These are phyloP conservation scores for Leccinum subtestaceum DNA, from an alignment of 768 basidiomycete genomes.

Conservation along the genomic window DNA sequence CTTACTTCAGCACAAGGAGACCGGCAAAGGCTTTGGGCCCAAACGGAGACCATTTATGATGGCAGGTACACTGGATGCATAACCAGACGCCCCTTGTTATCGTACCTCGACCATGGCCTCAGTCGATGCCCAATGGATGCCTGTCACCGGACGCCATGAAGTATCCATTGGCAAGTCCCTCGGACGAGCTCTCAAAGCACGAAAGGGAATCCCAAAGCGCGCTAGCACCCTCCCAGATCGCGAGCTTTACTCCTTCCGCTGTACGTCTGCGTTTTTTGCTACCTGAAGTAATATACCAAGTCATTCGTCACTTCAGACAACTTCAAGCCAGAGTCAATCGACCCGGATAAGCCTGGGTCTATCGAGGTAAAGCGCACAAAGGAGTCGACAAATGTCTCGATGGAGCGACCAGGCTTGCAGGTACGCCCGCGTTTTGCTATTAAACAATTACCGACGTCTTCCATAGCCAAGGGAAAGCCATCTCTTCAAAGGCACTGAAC, in stretches of 20 bases:
- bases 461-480: conserved; percentile 51
- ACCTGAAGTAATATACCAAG: not conserved
- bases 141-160: conserved; percentile 52
- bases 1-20: conserved; percentile 29
- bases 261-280: conserved; percentile 41
- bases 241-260: conserved; percentile 77
- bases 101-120: conserved; percentile 42
- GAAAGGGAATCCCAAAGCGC: conserved; percentile 50
- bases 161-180: conserved; percentile 65
- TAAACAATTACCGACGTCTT: not conserved
- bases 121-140: conserved; percentile 51
- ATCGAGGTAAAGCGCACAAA: conserved; percentile 57
- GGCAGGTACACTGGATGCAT: conserved; percentile 3
- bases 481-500: conserved; percentile 57
- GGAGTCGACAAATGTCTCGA: conserved; percentile 50
- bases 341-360: conserved; percentile 59
- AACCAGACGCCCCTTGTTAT: conserved; percentile 21
- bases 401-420: conserved; percentile 67
- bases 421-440: conserved; percentile 34
- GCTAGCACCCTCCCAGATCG: conserved; percentile 50
- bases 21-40: not conserved
- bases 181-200: conserved; percentile 62
- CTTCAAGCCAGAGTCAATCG: conserved; percentile 72
- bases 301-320: conserved; percentile 48
- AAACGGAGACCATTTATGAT: conserved; percentile 19